Evolutionary conservation across 192 early-diverging fungal species (phyloP), one percentile per base, ranked within the genome.

Genomic region (Phycomyces blakesleeanus): DNA sequence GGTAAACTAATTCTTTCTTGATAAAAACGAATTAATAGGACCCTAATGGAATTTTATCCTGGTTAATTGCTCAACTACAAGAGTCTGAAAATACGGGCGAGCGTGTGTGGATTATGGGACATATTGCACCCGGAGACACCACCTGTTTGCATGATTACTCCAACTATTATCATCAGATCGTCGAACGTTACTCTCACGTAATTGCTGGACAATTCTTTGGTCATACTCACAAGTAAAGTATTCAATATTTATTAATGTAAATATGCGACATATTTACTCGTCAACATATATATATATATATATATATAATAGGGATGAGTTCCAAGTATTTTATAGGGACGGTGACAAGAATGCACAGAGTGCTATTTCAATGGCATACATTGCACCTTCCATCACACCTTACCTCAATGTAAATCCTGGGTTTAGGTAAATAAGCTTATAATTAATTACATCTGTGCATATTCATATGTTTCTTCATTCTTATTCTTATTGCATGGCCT

Each of bases 151-250:
- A 81, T 64, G 78, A 79, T 55, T 81, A 76, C 55, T 75, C 72
- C 26, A 76, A 79, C 11, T 67, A 77, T 15, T 83, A 78, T 56
- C 75, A 81, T 68, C 82, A 81, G 51, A 77, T 81, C n/a, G 68
- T 83, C 10, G 75, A 79, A 37, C 75, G 82, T 2, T 83, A 81
- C 58, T 73, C 82, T 26, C 77, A 80, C 37, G 75, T 81, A 40
- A 79, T 83, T 70, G 79, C 66, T 42, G 79, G 76, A 54, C 79
- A 81, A 42, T 83, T 83, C 71, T 83, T 76, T 72, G 82, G 82
- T 15, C 82, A 83, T 61, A 74, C 75, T 20, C 82, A 83, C 59
- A 71, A 61, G 71, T 73, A 52, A 58, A 20, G n/a, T 22, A 18
- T 15, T 10, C 18, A 26, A 24, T 29, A 38, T 51, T 47, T n/a